Evolutionary conservation across 2,329 filamentous ascomycete species (phyloP).

Genomic region (Nothophoma quercina): DNA sequence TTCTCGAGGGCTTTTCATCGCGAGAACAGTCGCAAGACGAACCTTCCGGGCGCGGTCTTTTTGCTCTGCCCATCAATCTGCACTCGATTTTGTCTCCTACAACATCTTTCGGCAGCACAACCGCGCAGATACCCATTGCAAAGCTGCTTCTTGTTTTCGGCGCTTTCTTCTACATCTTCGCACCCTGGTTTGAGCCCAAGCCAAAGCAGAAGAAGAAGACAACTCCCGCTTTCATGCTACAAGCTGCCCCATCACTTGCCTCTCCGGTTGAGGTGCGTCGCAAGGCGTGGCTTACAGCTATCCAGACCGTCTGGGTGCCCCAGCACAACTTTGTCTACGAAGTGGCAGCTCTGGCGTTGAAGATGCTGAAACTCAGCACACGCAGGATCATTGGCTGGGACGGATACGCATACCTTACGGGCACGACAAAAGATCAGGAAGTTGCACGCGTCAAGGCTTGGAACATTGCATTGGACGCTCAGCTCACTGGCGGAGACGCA

Average conservation of each 20-base stretch:
- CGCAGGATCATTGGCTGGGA: slow-evolving; percentile 79
- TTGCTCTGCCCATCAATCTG: slow-evolving; percentile 51
- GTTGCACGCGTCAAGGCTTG: slow-evolving; percentile 87
- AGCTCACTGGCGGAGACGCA: slow-evolving; percentile 87
- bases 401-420: slow-evolving; percentile 79
- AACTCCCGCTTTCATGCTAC: slow-evolving; percentile 51
- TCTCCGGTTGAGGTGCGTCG: slow-evolving; percentile 85
- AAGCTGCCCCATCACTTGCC: slow-evolving; percentile 72
- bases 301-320: slow-evolving; percentile 92
- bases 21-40: slow-evolving; percentile 62
- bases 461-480: slow-evolving; percentile 91
- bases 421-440: slow-evolving; percentile 84
- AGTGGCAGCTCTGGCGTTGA: slow-evolving; percentile 78
- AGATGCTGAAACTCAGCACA: slow-evolving; percentile 81
- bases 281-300: slow-evolving; percentile 90
- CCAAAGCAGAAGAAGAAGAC: slow-evolving; percentile 61
- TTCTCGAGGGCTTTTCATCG: slow-evolving; percentile 80
- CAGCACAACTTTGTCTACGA: slow-evolving; percentile 87
- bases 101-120: slow-evolving; percentile 40
- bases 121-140: slow-evolving; percentile 54
- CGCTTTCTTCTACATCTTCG: slow-evolving; percentile 64
- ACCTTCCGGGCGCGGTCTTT: slow-evolving; percentile 51
- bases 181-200: slow-evolving; percentile 64
- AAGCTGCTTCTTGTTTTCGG: slow-evolving; percentile 61
- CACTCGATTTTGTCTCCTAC: slow-evolving; percentile 41